These are phyloP conservation scores for Dioscorea dumetorum DNA, from an alignment of 106 monocot species.

Conservation along the genomic window DNA sequence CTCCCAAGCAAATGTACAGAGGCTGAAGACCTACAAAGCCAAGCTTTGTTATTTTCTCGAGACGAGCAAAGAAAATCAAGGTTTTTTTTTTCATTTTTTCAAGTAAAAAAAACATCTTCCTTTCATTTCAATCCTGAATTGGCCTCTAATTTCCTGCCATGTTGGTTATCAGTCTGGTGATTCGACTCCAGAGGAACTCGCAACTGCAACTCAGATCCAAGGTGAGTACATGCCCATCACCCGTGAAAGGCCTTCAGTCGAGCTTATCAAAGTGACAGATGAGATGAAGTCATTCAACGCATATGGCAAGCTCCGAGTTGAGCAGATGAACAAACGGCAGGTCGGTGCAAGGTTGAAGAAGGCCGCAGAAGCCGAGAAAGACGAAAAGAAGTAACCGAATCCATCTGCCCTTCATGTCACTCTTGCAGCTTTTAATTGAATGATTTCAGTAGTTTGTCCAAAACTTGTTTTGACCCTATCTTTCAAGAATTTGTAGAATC, in stretches of 20 bases:
- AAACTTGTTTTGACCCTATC: too few relatives aligned
- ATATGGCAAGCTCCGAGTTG: conserved; percentile 49
- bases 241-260: conserved; percentile 22
- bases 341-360: conserved; percentile 58
- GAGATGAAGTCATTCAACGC: conserved; percentile 65
- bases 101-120: too few relatives aligned
- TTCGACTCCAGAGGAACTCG: conserved; percentile 31
- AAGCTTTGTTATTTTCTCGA: conserved; percentile 25
- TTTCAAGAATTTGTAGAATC: too few relatives aligned
- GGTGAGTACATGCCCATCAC: conserved; percentile 25
- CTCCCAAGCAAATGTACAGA: conserved; percentile 14
- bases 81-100: not conserved
- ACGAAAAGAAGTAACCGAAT: conserved; percentile 51
- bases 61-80: conserved; percentile 10
- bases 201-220: conserved; percentile 26
- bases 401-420: too few relatives aligned
- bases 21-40: conserved; percentile 24
- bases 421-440: too few relatives aligned
- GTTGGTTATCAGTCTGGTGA: conserved; percentile 25
- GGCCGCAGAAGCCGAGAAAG: conserved; percentile 71
- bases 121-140: too few relatives aligned
- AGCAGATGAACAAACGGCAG: conserved; percentile 55
- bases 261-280: conserved; percentile 41
- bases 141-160: not conserved
- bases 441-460: too few relatives aligned